Base-by-base conservation (phyloP, 2,329 filamentous ascomycete genomes). In the Scytalidium sp. region DNA sequence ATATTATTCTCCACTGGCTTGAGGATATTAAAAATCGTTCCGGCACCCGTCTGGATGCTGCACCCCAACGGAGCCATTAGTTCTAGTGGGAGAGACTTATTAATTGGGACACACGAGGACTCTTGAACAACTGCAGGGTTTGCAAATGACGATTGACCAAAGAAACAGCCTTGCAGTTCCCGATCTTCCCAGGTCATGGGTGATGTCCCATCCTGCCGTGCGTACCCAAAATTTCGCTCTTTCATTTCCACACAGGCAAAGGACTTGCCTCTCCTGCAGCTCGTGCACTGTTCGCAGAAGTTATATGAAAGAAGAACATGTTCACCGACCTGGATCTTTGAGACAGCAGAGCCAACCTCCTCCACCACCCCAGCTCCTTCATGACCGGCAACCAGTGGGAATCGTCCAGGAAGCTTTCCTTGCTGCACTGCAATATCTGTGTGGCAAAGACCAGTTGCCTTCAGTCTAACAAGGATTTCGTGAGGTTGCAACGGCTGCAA, bases 31-130 rank as follows among this genome's bases (percentile, higher is more conserved):
- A 70, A 51, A 1, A 73, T 60, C 0, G 70, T 66, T 11, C 69
- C 70, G 3, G 66, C 66, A 13, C 71, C 71, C 3, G 71, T 73
- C 58, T 69, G 67, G 45, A 71, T 65, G 0, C 70, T 70, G 49
- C 71, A 73, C 1, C 70, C 70, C 23, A 74, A 58, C 1, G 70
- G 68, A 4, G 70, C 64, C 29, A 64, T 67, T 17, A 67, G 50
- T 1, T 56, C 58, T 46, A 70, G 48, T 39, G 66, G 56, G 8
- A 60, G 61, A 4, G 50, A 40, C 19, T 55, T 46, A 3, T 47
- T 45, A 42, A 49, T 58, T 41, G 56, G 57, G 36, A 66, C 61
- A 1, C 64, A 56, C 23, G 50, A 58, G 23, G 46, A 47, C 44
- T 52, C 56, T 15, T 57, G 53, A 1, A 65, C 64, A 19, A 59